Evolutionary conservation across 371 early-diverging fungal species (phyloP), one percentile per base, ranked within the genome.

Genomic region (Syncephalastrum monosporum): DNA sequence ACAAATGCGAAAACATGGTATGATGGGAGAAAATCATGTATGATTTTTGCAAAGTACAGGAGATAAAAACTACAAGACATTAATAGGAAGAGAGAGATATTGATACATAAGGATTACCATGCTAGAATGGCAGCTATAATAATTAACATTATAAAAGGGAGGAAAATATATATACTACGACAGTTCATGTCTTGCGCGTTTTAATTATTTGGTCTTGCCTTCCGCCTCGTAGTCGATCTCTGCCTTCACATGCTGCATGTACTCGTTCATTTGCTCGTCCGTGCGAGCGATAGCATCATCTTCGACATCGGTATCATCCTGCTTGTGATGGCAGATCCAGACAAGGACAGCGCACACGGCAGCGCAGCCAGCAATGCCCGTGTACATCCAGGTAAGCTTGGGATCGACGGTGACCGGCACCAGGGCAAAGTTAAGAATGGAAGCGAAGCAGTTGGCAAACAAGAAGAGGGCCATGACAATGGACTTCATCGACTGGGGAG

Each of bases 401-500:
- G 89, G 89, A 60, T 88, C 88, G 19, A 74, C 78, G 6, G 84
- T 71, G 67, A 83, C 82, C 23, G 82, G 75, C 16, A 86, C 90
- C 49, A 91, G 67, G 51, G 83, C 75, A 63, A 91, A 79, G 38
- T 74, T 82, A 44, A 90, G 75, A 51, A 88, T 65, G 5, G 87
- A 75, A 58, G 88, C 88, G 53, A 82, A 63, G 55, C 85, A 86
- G 71, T 80, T 86, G 52, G 88, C 82, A 57, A 90, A 79, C 66
- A 91, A 71, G 80, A 81, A 90, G 25, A 88, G 56, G 6, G 90
- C 75, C 79, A 86, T 86, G 46, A 90, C 85, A 16, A 89, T 79
- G 10, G 91, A 89, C 79, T 90, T 91, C 79, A 91, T 85, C 55
- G 82, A 79, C 13, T 78, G 77, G 13, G 90, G 84, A n/a, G 91